phyloP scores from a whole-genome alignment of 2,329 filamentous ascomycete genomes.

The Fusarium subglutinans region DNA sequence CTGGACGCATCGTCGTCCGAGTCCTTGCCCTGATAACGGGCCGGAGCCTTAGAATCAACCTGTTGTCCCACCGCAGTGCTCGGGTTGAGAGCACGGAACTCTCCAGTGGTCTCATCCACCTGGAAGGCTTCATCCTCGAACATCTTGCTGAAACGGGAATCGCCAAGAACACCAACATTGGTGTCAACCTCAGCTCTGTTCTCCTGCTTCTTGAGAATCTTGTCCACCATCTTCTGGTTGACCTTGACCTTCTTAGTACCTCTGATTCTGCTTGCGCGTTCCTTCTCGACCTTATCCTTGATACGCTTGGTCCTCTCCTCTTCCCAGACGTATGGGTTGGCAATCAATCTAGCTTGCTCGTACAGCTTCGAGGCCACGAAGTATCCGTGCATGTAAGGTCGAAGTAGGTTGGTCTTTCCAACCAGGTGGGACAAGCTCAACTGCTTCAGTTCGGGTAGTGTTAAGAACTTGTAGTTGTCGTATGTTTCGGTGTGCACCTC shows the following conservation, averaged over 20 bases:
- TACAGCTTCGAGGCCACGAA: slow-evolving; percentile 96
- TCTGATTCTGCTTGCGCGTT: slow-evolving; percentile 92
- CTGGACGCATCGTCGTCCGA: slow-evolving; percentile 58
- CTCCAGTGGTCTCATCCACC: slow-evolving; percentile 87
- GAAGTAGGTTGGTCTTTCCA: slow-evolving; percentile 86
- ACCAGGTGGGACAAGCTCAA: slow-evolving; percentile 90
- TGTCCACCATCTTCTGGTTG: slow-evolving; percentile 84
- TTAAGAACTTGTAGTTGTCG: slow-evolving; percentile 99
- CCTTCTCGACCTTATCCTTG: slow-evolving; percentile 95
- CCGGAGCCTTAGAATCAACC: slow-evolving; percentile 47
- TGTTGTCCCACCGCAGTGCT: slow-evolving; percentile 69
- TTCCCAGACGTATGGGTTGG: slow-evolving; percentile 93
- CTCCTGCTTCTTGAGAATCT: slow-evolving; percentile 72
- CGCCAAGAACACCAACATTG: slow-evolving; percentile 75
- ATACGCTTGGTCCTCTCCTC: slow-evolving; percentile 91
- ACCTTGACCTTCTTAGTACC: slow-evolving; percentile 98
- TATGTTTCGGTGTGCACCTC: slow-evolving; percentile 82
- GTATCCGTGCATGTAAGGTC: slow-evolving; percentile 99
- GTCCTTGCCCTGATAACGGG: slow-evolving; percentile 51
- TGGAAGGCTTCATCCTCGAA: slow-evolving; percentile 95
- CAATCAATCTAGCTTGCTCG: slow-evolving; percentile 91
- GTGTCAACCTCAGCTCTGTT: slow-evolving; percentile 66
- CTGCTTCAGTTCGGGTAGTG: slow-evolving; percentile 82
- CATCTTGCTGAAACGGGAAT: slow-evolving; percentile 85
- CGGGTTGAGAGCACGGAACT: slow-evolving; percentile 90